A percentile compares a stretch with the other conserved stretches of the same genome.
phyloP scores from a whole-genome alignment of 2,329 filamentous ascomycete genomes.

The Leptodontidium sp. region DNA sequence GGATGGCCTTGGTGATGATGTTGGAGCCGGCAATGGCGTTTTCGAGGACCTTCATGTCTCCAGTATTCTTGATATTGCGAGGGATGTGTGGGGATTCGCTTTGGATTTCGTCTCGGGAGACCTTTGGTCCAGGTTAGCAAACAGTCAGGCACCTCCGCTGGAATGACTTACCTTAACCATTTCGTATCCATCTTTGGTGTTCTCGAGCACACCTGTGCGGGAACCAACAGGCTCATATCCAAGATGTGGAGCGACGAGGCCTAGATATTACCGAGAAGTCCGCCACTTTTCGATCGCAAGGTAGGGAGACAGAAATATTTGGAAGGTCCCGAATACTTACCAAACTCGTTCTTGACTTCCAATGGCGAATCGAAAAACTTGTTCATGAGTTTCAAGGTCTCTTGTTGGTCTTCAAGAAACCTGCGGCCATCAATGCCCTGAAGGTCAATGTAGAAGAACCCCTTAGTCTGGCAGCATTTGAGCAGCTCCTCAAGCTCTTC shows the following conservation, averaged over 20 bases:
- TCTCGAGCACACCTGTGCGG: conserved; percentile 56
- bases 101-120: conserved; percentile 59
- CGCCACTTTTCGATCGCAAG: too few relatives aligned
- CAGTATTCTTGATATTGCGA: conserved; percentile 56
- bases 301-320: too few relatives aligned
- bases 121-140: conserved; percentile 47
- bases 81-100: conserved; percentile 56
- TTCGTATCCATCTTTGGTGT: conserved; percentile 61
- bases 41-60: conserved; percentile 57
- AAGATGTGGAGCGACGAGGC: conserved; percentile 61
- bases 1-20: conserved; percentile 55
- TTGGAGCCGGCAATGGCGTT: conserved; percentile 59
- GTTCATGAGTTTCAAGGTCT: conserved; percentile 62
- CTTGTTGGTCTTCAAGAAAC: conserved; percentile 60
- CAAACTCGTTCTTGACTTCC: conserved; percentile 63
- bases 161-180: conserved; percentile 55
- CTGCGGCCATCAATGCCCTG: conserved; percentile 60
- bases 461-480: conserved; percentile 57
- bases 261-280: conserved; percentile 34
- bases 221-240: conserved; percentile 61
- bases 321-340: too few relatives aligned
- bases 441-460: conserved; percentile 65
- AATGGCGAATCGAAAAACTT: conserved; percentile 62
- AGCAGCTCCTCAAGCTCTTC: conserved; percentile 60
- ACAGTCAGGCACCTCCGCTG: neutral